Evolutionary conservation across 2,329 filamentous ascomycete species (phyloP).

Genomic region (Colletotrichum acutatum): DNA sequence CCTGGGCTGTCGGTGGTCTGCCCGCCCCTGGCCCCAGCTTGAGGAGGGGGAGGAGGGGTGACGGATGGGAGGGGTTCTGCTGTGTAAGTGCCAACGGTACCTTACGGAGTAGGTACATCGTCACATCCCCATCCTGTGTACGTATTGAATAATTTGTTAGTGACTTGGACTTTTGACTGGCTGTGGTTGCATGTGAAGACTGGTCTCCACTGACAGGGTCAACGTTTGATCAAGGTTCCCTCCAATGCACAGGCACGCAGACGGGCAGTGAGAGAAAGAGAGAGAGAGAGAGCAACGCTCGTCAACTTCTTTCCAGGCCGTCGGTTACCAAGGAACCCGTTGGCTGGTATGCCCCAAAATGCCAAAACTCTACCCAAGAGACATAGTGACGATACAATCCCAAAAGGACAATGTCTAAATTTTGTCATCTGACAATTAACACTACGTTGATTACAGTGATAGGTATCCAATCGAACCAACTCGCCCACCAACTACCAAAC

Average conservation of each 20-base stretch:
- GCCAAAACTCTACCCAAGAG: background rate
- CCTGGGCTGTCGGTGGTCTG: background rate
- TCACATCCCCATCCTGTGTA: too few relatives aligned
- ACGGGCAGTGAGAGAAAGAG: background rate
- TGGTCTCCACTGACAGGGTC: background rate
- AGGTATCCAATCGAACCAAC: too few relatives aligned
- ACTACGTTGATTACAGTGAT: background rate
- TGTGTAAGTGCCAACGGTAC: background rate
- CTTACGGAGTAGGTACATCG: too few relatives aligned
- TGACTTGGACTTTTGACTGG: conserved; percentile 19
- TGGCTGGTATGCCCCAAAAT: background rate
- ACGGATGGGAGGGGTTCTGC: background rate
- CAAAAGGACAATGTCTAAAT: background rate
- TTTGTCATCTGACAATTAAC: background rate
- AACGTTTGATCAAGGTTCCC: background rate
- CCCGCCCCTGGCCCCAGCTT: background rate
- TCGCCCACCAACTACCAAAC: background rate
- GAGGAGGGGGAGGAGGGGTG: background rate
- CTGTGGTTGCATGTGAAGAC: conserved; percentile 10
- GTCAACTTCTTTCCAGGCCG: background rate
- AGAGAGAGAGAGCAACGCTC: background rate
- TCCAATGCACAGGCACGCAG: background rate
- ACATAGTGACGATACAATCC: background rate
- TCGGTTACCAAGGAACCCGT: background rate
- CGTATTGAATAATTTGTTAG: conserved; percentile 23